Evolutionary conservation across 768 basidiomycete species (phyloP).

Genomic region (Tulasnella sp.): DNA sequence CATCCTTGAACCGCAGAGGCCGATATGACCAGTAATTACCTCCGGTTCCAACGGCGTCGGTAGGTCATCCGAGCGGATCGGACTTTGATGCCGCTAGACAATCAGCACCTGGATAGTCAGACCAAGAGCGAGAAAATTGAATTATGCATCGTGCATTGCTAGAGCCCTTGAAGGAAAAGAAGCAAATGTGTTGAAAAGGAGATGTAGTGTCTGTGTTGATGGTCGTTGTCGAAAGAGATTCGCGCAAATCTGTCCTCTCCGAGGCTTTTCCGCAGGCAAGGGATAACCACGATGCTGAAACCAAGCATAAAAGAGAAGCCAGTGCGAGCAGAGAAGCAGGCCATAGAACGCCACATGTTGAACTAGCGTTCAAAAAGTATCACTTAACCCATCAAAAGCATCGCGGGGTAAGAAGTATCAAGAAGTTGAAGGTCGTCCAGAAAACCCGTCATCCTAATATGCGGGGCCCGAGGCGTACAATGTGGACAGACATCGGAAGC

Average conservation of each 20-base stretch:
- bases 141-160: conserved; percentile 28
- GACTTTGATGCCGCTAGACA: no score
- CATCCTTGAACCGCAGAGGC: no score
- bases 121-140: background rate
- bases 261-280: conserved; percentile 58
- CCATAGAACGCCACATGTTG: conserved; percentile 84
- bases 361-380: conserved; percentile 69
- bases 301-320: conserved; percentile 86
- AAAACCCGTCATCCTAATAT: no score
- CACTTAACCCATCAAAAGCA: no score
- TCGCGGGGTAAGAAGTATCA: no score
- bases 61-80: no score
- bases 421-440: no score
- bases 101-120: no score
- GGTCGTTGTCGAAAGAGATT: conserved; percentile 74
- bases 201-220: conserved; percentile 57
- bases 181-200: conserved; percentile 46
- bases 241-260: conserved; percentile 63
- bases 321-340: conserved; percentile 73
- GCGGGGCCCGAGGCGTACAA: no score
- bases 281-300: conserved; percentile 78
- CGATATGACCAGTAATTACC: no score
- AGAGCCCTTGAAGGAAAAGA: conserved; percentile 58
- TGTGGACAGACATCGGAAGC: no score
- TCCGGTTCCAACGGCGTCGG: no score